phyloP scores from a whole-genome alignment of 345 rosid species.

The Eucalyptus grandis region DNA sequence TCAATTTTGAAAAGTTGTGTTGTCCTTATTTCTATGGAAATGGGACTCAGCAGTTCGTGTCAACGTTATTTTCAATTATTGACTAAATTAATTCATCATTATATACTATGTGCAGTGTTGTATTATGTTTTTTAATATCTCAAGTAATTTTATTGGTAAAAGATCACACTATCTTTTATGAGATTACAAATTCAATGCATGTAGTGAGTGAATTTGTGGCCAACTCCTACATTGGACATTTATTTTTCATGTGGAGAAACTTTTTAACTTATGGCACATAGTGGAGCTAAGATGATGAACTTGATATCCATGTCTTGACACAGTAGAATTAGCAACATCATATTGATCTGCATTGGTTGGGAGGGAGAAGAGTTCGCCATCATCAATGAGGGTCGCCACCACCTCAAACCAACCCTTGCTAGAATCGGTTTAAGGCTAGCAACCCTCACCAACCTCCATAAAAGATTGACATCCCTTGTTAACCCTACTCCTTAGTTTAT shows the following conservation, averaged over 20 bases:
- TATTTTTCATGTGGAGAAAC: neutral
- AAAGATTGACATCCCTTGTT: neutral
- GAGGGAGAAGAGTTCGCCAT: neutral
- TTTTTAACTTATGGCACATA: neutral
- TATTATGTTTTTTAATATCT: no score
- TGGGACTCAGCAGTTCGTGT: no score
- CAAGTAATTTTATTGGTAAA: neutral
- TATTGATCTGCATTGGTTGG: neutral
- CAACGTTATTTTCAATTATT: no score
- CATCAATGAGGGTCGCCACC: neutral
- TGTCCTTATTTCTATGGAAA: no score
- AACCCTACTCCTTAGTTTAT: neutral
- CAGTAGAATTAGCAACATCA: neutral
- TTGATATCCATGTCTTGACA: neutral
- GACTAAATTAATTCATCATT: neutral
- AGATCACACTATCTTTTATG: neutral
- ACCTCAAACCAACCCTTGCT: constrained; percentile 4
- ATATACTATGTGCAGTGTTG: neutral
- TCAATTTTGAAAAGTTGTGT: neutral
- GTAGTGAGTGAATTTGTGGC: neutral
- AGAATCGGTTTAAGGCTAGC: constrained; percentile 1
- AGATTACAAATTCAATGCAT: neutral
- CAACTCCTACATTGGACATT: neutral
- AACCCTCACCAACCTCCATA: neutral
- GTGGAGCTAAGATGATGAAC: neutral